Base-by-base conservation (phyloP, 768 basidiomycete genomes). In the Suillus lakei region DNA sequence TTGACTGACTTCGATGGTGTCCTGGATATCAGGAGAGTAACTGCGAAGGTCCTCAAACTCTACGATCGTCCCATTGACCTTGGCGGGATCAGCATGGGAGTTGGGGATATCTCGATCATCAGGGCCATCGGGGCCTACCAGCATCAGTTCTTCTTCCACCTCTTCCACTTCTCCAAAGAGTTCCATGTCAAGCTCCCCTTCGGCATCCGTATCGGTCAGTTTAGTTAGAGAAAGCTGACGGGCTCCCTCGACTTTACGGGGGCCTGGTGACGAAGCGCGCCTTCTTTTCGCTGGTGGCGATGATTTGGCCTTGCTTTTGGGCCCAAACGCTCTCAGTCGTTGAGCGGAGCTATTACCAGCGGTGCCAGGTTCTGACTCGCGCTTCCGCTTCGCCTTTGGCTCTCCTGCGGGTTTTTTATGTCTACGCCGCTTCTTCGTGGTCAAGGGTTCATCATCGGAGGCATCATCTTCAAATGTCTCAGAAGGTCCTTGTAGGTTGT, bases 141-240 rank as follows among this genome's bases (percentile, higher is more conserved):
- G 69, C 72, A 77, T 74, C 55, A 75, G 71, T 44, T 72, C 72
- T 32, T 76, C 76, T 59, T 74, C 77, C 61, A 83, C 80, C 13
- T 78, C 80, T 10, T 78, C 75, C 21, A 75, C 76, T 8, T 77
- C 68, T 30, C 74, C 72, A 48, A 78, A 72, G 18, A 73, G 70
- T 58, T 82, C 81, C 30, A 76, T 72, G 59, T 79, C 77, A 23
- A 73, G 70, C 46, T 70, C 70, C 36, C 78, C 76, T 65, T 77
- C 76, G 36, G 77, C 76, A 18, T 76, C 76, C 21, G 74, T 71
- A 46, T 77, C 77, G 23, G 76, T 77, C 26, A 59, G 39, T 56
- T 77, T 70, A 10, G 71, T 70, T 36, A 38, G 56, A 39, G 77
- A 77, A 41, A 71, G 64, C 2, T 63, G 54, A n/a, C 71, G 74